Evolutionary conservation across 768 basidiomycete genomes (phyloP), one percentile per base, ranked within the genome.

Genomic region (Agrocybe chaxingu): DNA sequence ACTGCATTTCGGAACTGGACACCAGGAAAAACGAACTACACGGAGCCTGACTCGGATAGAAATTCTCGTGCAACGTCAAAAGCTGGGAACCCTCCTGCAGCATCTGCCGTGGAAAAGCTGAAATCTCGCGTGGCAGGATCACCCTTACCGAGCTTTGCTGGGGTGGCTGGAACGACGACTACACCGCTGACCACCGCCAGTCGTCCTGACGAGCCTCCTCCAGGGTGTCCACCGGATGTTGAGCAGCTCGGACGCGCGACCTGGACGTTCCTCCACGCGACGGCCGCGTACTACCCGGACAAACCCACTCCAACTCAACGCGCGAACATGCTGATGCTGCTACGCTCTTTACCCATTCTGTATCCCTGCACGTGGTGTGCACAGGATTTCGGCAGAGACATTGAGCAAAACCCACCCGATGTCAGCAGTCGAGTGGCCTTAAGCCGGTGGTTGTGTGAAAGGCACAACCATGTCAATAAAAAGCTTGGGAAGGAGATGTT

Each of bases 231-330:
- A 9, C 85, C 94, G 0, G 95, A 98, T 67, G 85, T 86, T 40
- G 92, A 94, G 62, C 77, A 83, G 51, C 85, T 98, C 43, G 96
- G 96, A 2, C 83, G 84, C 43, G 88, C 95, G 40, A 96, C 96
- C 1, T 98, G 96, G 96, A 87, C 93, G 11, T 98, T 98, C 78
- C 76, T 98, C 31, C 96, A 98, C 62, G 86, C 93, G 7, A 87
- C 96, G 4, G 95, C 94, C 0, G 92, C 96, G 16, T 97, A 98
- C 69, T 98, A 94, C 70, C 94, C 96, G 24, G 82, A 86, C n/a
- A 69, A 72, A 11, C 92, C 96, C 0, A 81, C 85, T 0, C 75
- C 83, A 1, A 70, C 72, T 5, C 92, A 96, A 59, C 85, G 89
- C 50, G 77, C 82, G 29, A 84, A 89, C 56, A 98, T 98, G 94